Evolutionary conservation across 2,329 filamentous ascomycete genomes (phyloP).

Genomic region (Metarhizium sp.): DNA sequence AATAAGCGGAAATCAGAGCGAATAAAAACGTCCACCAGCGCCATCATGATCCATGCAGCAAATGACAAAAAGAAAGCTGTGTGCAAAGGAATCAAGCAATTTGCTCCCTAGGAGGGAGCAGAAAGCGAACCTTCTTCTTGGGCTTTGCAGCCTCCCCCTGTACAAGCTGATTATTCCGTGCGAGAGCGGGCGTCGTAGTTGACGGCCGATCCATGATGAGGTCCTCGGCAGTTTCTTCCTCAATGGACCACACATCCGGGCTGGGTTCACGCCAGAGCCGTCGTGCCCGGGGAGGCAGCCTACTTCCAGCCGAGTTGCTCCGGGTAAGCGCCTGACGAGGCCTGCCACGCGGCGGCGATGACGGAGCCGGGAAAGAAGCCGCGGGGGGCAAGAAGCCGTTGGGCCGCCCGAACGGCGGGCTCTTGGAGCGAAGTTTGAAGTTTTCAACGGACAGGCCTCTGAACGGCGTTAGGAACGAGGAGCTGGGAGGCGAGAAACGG

Average conservation of each 20-base stretch:
- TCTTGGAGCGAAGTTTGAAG: conserved; percentile 19
- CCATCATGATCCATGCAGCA: not conserved
- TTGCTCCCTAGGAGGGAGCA: conserved; percentile 35
- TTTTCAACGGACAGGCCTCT: conserved; percentile 32
- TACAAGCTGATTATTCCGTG: conserved; percentile 10
- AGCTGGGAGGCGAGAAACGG: conserved; percentile 31
- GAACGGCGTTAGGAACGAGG: conserved; percentile 30
- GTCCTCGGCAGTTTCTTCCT: conserved; percentile 49
- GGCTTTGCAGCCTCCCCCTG: conserved; percentile 35
- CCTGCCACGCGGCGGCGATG: conserved; percentile 3
- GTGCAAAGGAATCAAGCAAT: not conserved
- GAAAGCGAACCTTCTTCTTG: conserved; percentile 47
- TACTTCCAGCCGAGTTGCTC: conserved; percentile 6
- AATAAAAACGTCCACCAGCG: conserved; percentile 1
- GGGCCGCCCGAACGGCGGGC: conserved; percentile 21
- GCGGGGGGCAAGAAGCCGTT: conserved; percentile 19
- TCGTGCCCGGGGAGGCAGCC: conserved; percentile 26
- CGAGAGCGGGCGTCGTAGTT: conserved; percentile 21
- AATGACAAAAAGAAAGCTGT: conserved; percentile 7
- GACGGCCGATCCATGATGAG: conserved; percentile 30
- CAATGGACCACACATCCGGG: conserved; percentile 50
- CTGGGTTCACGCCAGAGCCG: conserved; percentile 47
- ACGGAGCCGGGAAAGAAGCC: conserved; percentile 6
- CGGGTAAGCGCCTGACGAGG: conserved; percentile 3
- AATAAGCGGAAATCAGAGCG: not conserved